These are phyloP conservation scores for Discostella stelligera DNA, from an alignment of 352 stramenopile genomes.

Conservation along the genomic window DNA sequence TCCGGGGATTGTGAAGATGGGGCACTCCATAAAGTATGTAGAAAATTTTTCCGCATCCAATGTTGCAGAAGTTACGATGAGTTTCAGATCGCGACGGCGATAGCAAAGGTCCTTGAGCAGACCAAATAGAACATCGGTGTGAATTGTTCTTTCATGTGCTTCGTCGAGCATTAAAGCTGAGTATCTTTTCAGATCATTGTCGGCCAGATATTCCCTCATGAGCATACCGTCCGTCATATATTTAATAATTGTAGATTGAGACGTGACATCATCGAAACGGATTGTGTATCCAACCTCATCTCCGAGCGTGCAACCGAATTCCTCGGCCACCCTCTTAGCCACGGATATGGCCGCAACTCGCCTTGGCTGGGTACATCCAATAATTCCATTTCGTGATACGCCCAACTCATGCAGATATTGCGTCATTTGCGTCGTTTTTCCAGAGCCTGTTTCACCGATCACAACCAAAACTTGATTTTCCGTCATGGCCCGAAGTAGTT, in stretches of 20 bases:
- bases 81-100: slow-evolving; percentile 85
- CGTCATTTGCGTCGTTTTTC: slow-evolving; percentile 99
- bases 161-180: slow-evolving; percentile 86
- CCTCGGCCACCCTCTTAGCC: slow-evolving; percentile 94
- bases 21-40: slow-evolving; percentile 94
- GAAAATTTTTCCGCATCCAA: slow-evolving; percentile 98
- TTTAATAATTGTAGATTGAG: slow-evolving; percentile 97
- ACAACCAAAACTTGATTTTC: slow-evolving; percentile 97
- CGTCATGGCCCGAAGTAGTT: slow-evolving; percentile 92
- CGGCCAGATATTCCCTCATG: slow-evolving; percentile 96
- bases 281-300: slow-evolving; percentile 90
- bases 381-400: slow-evolving; percentile 89
- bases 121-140: slow-evolving; percentile 86
- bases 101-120: slow-evolving; percentile 83
- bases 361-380: slow-evolving; percentile 95
- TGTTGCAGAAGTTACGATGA: slow-evolving; percentile 93
- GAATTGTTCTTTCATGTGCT: slow-evolving; percentile 85
- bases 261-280: slow-evolving; percentile 89
- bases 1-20: slow-evolving; percentile 98
- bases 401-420: slow-evolving; percentile 99
- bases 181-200: slow-evolving; percentile 88
- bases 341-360: slow-evolving; percentile 94
- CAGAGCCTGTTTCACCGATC: slow-evolving; percentile 97
- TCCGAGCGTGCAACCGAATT: slow-evolving; percentile 92
- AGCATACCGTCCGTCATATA: slow-evolving; percentile 99